Conservation (phyloP, 306 rosid genomes). For the Canavalia ensiformis region DNA sequence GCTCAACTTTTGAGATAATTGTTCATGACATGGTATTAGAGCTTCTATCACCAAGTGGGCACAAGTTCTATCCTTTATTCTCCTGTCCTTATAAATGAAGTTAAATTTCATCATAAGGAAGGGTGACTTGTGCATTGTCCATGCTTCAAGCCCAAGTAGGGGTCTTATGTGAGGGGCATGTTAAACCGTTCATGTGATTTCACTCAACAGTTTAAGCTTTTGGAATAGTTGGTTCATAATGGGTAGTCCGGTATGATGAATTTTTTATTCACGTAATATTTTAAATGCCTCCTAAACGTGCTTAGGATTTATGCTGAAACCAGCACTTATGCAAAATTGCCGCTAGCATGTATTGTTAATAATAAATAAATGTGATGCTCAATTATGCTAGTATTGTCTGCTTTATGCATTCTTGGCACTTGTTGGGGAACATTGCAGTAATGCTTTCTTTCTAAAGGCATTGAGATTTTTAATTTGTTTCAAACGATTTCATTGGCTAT, state of each 20-base stretch:
- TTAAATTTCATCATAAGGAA: neutral
- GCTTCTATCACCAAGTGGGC: neutral
- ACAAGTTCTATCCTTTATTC: too few relatives aligned
- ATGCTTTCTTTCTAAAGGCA: neutral
- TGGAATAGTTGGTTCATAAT: too few relatives aligned
- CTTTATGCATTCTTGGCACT: conserved; percentile 14
- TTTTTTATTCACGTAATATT: neutral
- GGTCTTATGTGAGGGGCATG: neutral
- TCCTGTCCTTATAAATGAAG: too few relatives aligned
- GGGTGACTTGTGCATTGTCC: neutral
- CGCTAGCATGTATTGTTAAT: neutral
- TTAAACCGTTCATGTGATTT: too few relatives aligned
- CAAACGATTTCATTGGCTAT: neutral
- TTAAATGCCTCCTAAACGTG: neutral
- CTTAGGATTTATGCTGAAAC: neutral
- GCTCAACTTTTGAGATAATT: neutral
- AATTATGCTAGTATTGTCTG: conserved; percentile 4
- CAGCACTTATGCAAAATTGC: conserved; percentile 10
- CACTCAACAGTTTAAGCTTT: too few relatives aligned
- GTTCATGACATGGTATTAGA: conserved; percentile 7
- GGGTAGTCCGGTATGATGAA: neutral
- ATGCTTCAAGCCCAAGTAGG: neutral
- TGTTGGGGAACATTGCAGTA: neutral
- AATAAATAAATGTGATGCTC: neutral
- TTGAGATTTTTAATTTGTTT: neutral